These are phyloP conservation scores for Annulohypoxylon maeteangense DNA, from an alignment of 495 filamentous ascomycete genomes.

Conservation along the genomic window DNA sequence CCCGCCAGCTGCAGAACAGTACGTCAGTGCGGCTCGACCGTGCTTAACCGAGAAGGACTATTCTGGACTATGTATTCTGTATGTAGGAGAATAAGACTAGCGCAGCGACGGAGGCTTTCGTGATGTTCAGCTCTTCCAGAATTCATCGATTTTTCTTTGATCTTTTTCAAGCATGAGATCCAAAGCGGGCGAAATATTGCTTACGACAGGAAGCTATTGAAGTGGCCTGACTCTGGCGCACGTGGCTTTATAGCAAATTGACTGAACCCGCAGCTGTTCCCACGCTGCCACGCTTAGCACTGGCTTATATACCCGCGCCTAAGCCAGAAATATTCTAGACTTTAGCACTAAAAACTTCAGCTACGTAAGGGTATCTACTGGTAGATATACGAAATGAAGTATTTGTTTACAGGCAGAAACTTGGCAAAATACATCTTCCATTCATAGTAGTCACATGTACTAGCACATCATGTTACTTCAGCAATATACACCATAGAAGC, in stretches of 20 bases:
- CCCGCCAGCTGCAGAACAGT: not conserved
- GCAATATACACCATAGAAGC: no score
- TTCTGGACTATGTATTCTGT: not conserved
- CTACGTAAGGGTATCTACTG: not conserved
- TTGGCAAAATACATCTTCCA: not conserved
- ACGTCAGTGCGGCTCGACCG: conserved; percentile 22
- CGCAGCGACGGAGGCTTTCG: not conserved
- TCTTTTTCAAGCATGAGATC: conserved; percentile 10
- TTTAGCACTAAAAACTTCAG: not conserved
- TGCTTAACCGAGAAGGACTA: conserved; percentile 24
- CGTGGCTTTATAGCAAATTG: conserved; percentile 25
- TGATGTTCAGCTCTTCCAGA: conserved; percentile 9
- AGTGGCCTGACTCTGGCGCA: conserved; percentile 28
- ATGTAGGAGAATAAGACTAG: not conserved
- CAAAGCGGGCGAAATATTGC: conserved; percentile 17
- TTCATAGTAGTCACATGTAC: not conserved
- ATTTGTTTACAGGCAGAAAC: not conserved
- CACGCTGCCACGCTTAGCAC: not conserved
- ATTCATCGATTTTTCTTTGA: not conserved
- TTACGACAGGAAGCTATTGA: conserved; percentile 7
- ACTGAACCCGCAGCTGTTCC: not conserved
- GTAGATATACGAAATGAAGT: not conserved
- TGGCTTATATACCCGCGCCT: not conserved
- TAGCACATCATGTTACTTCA: not conserved
- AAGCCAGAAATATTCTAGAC: not conserved